phyloP scores from a whole-genome alignment of 257 asterid species.

The Agastache rugosa region DNA sequence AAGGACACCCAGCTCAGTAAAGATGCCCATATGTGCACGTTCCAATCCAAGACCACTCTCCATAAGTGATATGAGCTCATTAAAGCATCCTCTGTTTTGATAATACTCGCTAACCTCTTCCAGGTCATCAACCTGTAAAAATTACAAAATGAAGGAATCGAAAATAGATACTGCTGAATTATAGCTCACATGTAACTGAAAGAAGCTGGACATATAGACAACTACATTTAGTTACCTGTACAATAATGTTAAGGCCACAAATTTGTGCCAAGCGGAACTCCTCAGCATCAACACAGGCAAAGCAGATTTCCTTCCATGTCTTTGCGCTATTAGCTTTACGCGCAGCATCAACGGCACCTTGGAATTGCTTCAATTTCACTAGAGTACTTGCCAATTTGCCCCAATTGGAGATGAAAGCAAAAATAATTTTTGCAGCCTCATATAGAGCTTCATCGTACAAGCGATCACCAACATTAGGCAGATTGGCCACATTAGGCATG shows the following conservation, averaged over 20 bases:
- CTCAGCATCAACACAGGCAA: slow-evolving; percentile 99
- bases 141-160: slow-evolving; percentile 24
- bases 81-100: slow-evolving; percentile 98
- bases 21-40: slow-evolving; percentile 99
- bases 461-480: slow-evolving; percentile 98
- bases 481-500: slow-evolving; percentile 99
- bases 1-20: slow-evolving; percentile 95
- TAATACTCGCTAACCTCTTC: slow-evolving; percentile 98
- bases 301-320: slow-evolving; percentile 99
- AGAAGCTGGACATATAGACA: not conserved
- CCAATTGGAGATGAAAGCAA: slow-evolving; percentile 96
- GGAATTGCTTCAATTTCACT: slow-evolving; percentile 92
- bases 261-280: slow-evolving; percentile 99
- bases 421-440: slow-evolving; percentile 97
- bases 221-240: slow-evolving; percentile 67
- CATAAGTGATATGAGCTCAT: slow-evolving; percentile 96
- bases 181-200: slow-evolving; percentile 10
- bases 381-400: slow-evolving; percentile 91
- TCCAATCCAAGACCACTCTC: slow-evolving; percentile 99
- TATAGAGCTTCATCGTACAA: slow-evolving; percentile 92
- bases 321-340: slow-evolving; percentile 97
- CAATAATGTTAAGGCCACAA: slow-evolving; percentile 98
- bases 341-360: slow-evolving; percentile 99
- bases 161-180: not conserved
- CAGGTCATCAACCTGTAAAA: slow-evolving; percentile 91